Base-by-base conservation (phyloP, 495 filamentous ascomycete species). In the Lepraria neglecta region DNA sequence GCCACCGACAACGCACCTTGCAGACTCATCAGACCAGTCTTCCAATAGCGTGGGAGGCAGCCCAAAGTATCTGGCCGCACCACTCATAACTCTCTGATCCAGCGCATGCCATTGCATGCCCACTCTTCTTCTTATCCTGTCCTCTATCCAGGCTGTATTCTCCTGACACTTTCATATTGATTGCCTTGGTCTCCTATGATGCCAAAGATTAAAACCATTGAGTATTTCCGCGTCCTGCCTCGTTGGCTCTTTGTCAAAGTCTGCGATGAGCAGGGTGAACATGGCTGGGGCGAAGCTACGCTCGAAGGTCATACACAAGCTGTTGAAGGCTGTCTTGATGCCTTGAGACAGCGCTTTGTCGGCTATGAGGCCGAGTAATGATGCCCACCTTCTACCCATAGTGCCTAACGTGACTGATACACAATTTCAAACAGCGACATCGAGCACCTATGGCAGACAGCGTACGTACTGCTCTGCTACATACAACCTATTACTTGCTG, bases 231-330 rank as follows among this genome's bases (percentile, higher is more conserved):
- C 24, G 82, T 90, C 42, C 79, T 84, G 2, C 87, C 87, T 30
- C 76, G 87, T 43, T 92, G 88, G 88, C 79, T 91, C 11, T 91
- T 92, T 63, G 88, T 91, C 65, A 90, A 90, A 67, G 78, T 91
- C 61, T 80, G 78, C 21, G 85, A 88, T 69, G 79, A 84, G 45
- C 77, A 79, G 12, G 83, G 80, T 28, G 73, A 80, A 14, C 76
- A 75, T 61, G 88, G 88, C n/a, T 92, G 88, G 88, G 88, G 88
- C 43, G 88, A 91, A 71, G 85, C 84, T 6, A 88, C 84, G 0
- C 74, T 92, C 4, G 87, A 92, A 72, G 87, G 88, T 0, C 88
- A 91, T 68, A 85, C 83, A 4, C 80, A 87, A 65, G 87, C 87
- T 21, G 81, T 90, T 28, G 87, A 92, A 71, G 88, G 88, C 6